These are phyloP conservation scores for Aspergillus panamensis DNA, from an alignment of 495 filamentous ascomycete genomes.

Conservation along the genomic window DNA sequence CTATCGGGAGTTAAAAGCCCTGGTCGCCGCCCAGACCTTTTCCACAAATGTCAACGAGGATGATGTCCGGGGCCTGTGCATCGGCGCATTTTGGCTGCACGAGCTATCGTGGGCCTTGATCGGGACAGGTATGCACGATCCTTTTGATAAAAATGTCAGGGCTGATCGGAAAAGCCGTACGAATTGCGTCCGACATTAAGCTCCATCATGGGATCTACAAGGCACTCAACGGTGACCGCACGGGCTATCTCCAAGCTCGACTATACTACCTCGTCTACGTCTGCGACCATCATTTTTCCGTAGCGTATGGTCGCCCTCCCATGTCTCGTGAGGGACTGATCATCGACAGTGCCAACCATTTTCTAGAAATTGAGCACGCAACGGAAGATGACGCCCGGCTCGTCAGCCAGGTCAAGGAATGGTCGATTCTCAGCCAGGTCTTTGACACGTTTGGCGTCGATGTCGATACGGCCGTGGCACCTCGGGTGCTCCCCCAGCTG, in stretches of 20 bases:
- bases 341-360: neutral
- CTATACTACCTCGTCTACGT: constrained; percentile 38
- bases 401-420: constrained; percentile 36
- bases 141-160: neutral
- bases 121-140: constrained; percentile 15
- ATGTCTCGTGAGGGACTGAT: constrained; percentile 31
- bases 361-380: constrained; percentile 29
- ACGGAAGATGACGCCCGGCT: constrained; percentile 35
- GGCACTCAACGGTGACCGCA: constrained; percentile 27
- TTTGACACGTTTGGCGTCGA: constrained; percentile 41
- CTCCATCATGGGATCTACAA: constrained; percentile 33
- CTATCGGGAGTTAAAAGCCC: constrained; percentile 26
- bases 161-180: constrained; percentile 22
- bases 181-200: constrained; percentile 29
- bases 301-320: constrained; percentile 34
- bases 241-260: constrained; percentile 28
- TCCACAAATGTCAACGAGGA: constrained; percentile 25
- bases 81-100: constrained; percentile 38
- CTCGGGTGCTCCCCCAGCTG: constrained; percentile 23
- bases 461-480: constrained; percentile 21
- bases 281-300: constrained; percentile 38
- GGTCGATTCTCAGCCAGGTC: constrained; percentile 30
- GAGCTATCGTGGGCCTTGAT: constrained; percentile 32
- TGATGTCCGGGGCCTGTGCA: constrained; percentile 33
- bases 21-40: constrained; percentile 23